These are phyloP conservation scores for Eutrema japonicum DNA, from an alignment of 345 rosid genomes.

Conservation along the genomic window DNA sequence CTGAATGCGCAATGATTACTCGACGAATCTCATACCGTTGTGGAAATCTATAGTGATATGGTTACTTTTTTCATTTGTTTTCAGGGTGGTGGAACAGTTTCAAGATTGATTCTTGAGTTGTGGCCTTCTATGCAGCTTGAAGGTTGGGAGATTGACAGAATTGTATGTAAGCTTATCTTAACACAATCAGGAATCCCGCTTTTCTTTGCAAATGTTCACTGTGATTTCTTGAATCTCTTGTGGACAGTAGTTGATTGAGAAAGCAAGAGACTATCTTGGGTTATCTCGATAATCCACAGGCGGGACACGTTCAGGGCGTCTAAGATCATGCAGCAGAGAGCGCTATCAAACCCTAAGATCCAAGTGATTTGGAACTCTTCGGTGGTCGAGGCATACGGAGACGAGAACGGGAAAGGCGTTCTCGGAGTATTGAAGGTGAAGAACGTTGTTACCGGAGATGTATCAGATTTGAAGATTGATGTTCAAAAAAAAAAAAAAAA, in stretches of 20 bases:
- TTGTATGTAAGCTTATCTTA: constrained; percentile 52
- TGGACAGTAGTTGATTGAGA: constrained; percentile 63
- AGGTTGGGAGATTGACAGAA: constrained; percentile 80
- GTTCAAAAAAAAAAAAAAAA: too few species aligned
- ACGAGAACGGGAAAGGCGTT: constrained; percentile 41
- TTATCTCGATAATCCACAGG: constrained; percentile 75
- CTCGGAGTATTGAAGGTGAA: constrained; percentile 83
- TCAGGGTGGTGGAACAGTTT: constrained; percentile 93
- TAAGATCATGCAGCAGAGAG: constrained; percentile 90
- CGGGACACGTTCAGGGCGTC: constrained; percentile 91
- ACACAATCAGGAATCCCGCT: neutral
- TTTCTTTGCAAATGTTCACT: neutral
- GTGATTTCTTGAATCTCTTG: constrained; percentile 5
- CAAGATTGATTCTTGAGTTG: constrained; percentile 72
- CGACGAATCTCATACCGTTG: neutral
- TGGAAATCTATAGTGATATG: constrained; percentile 4
- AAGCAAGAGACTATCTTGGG: constrained; percentile 68
- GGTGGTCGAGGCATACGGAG: constrained; percentile 78
- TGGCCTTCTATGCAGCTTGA: constrained; percentile 80
- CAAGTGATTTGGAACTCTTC: constrained; percentile 84
- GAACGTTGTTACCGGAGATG: constrained; percentile 69
- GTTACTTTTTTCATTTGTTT: constrained; percentile 25
- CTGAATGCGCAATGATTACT: too few species aligned
- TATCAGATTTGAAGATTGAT: constrained; percentile 65
- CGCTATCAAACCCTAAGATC: constrained; percentile 71